Base-by-base conservation (phyloP, 805 yeast genomes). In the Naumovozyma baii region DNA sequence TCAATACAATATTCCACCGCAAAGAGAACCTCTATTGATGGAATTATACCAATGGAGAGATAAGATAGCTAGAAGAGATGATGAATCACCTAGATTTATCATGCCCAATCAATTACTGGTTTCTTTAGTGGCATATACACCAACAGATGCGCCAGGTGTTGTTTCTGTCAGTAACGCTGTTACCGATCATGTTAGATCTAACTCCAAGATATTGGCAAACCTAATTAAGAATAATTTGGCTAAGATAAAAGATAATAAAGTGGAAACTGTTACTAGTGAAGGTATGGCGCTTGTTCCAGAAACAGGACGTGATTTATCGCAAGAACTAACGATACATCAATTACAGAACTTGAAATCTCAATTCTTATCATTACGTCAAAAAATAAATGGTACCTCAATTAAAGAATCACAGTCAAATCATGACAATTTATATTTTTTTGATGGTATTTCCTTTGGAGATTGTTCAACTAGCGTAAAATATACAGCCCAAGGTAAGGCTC, bases 21-120 rank as follows among this genome's bases (percentile, higher is more conserved):
- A 72, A 19, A 76, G 70, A 43, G 70, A 72, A 37, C 72, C 71
- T 0, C 56, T 86, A 5, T 69, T 84, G 14, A 75, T 70, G 44
- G 74, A 64, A 0, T 64, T 92, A 15, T 84, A 73, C 50, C 68
- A 74, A 33, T 92, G 96, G 96, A 74, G 98, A 59, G 97, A 92
- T 57, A 37, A 44, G 1, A 54, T 72, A 28, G 97, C 96, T 1
- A 70, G 94, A 47, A 49, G 64, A 30, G 70, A 74, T 35, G 98
- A 92, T 58, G 98, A 92, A 62, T 83, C 94, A 2, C 76, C 81
- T 2, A 68, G 94, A 44, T 90, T 67, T 51, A 68, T 92, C 13
- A 80, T 88, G 90, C 76, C 95, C 4, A 87, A 85, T 53, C 92
- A 81, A 50, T 58, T 80, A 12, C 55, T 92, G 30, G 78, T 80